Conservation (phyloP, 345 rosid genomes). For the Heritiera fomes region DNA sequence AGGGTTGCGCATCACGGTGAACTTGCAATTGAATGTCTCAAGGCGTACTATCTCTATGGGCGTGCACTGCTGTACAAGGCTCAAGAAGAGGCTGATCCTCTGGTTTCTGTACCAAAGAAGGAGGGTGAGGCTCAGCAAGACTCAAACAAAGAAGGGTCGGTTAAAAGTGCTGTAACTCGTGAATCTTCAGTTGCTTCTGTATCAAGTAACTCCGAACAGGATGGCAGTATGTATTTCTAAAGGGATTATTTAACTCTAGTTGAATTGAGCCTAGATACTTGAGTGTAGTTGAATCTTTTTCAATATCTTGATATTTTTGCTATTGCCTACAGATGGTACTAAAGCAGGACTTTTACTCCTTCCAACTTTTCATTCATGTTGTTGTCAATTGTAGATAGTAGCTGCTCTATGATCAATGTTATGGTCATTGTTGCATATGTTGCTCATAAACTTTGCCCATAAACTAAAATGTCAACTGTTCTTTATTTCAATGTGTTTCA, state of each 20-base stretch:
- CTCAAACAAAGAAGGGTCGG: conserved; percentile 46
- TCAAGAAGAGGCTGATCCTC: conserved; percentile 90
- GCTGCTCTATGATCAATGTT: not conserved
- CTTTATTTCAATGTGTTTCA: conserved; percentile 16
- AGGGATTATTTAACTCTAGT: not conserved
- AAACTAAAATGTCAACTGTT: not conserved
- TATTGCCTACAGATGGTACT: not conserved
- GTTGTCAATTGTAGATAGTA: not conserved
- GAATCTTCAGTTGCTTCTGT: conserved; percentile 56
- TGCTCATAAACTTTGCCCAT: not conserved
- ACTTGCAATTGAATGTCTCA: conserved; percentile 64
- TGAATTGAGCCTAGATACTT: not conserved
- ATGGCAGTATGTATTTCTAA: not conserved
- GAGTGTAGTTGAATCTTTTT: not conserved
- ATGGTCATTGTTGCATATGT: not conserved
- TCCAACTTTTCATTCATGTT: too few species aligned
- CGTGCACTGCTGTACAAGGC: conserved; percentile 79
- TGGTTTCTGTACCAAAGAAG: conserved; percentile 72
- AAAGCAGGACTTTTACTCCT: not conserved
- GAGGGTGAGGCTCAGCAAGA: conserved; percentile 45
- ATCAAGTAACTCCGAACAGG: conserved; percentile 48
- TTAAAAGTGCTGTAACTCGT: conserved; percentile 39
- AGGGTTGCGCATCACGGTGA: conserved; percentile 82
- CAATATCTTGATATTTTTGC: not conserved
- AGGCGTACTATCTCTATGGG: conserved; percentile 79